Evolutionary conservation across 163 green algal genomes (phyloP).

Genomic region (Chlamydomonas reinhardtii): DNA sequence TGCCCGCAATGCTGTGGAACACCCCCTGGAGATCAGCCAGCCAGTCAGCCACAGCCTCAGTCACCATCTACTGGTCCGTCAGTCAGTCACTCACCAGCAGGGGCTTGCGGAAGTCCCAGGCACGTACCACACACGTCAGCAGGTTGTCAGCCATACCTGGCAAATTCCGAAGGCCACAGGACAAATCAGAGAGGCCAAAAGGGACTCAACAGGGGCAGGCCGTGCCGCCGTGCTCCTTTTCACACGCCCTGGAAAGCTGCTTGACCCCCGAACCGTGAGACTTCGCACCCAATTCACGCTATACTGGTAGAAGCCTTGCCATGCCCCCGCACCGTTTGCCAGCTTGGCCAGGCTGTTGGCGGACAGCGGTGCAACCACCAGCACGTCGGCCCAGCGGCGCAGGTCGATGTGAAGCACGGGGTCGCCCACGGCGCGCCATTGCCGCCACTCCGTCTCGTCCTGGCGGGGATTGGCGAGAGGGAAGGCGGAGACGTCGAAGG

Average conservation of each 20-base stretch:
- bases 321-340: background rate
- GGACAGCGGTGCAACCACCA: constrained; percentile 94
- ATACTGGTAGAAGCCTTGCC: no score
- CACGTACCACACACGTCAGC: constrained; percentile 90
- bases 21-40: no score
- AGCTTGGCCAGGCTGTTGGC: constrained; percentile 97
- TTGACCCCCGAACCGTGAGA: no score
- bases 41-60: no score
- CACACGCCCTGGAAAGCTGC: no score
- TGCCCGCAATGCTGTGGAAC: no score
- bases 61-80: no score
- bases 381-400: constrained; percentile 91
- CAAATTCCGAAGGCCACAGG: no score
- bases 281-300: no score
- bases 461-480: constrained; percentile 26
- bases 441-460: constrained; percentile 91
- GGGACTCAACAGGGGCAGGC: no score
- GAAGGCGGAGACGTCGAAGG: background rate
- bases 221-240: no score
- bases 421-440: constrained; percentile 81
- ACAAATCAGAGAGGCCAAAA: no score
- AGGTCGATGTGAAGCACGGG: constrained; percentile 98
- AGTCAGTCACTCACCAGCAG: constrained; percentile 78
- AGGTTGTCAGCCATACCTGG: constrained; percentile 91
- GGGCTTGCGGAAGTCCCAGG: constrained; percentile 86